phyloP scores from a whole-genome alignment of 2,329 filamentous ascomycete species.

The Didymella pinodella region DNA sequence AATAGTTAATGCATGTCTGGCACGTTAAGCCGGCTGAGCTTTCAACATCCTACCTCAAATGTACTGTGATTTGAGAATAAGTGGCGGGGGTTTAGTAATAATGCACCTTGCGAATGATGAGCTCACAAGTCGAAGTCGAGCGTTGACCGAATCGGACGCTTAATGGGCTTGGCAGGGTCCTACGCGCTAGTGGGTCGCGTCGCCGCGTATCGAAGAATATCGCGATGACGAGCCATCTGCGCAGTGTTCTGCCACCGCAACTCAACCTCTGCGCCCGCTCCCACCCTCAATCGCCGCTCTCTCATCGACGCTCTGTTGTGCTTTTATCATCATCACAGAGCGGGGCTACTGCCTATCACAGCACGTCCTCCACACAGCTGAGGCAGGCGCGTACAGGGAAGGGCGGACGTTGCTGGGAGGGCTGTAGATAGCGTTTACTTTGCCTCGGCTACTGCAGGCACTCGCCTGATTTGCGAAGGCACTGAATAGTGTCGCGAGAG shows the following conservation, averaged over 20 bases:
- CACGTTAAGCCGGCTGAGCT: slow-evolving; percentile 3
- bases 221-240: slow-evolving; percentile 25
- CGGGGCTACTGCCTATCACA: neutral
- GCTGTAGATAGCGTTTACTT: slow-evolving; percentile 16
- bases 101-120: neutral
- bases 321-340: neutral
- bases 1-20: slow-evolving; percentile 22
- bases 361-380: neutral
- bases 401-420: slow-evolving; percentile 1
- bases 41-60: neutral
- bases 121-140: neutral
- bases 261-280: slow-evolving; percentile 12
- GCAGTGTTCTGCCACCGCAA: slow-evolving; percentile 13
- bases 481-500: slow-evolving; percentile 23
- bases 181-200: slow-evolving; percentile 31
- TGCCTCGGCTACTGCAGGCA: slow-evolving; percentile 8
- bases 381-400: slow-evolving; percentile 7
- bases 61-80: neutral
- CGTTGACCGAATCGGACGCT: slow-evolving; percentile 20
- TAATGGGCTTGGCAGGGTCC: slow-evolving; percentile 35
- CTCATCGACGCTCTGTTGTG: neutral
- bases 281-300: slow-evolving; percentile 2
- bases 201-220: slow-evolving; percentile 39
- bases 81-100: neutral
- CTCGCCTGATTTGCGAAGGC: neutral